Base-by-base conservation (phyloP, 495 filamentous ascomycete species). In the Penicillium arizonense region DNA sequence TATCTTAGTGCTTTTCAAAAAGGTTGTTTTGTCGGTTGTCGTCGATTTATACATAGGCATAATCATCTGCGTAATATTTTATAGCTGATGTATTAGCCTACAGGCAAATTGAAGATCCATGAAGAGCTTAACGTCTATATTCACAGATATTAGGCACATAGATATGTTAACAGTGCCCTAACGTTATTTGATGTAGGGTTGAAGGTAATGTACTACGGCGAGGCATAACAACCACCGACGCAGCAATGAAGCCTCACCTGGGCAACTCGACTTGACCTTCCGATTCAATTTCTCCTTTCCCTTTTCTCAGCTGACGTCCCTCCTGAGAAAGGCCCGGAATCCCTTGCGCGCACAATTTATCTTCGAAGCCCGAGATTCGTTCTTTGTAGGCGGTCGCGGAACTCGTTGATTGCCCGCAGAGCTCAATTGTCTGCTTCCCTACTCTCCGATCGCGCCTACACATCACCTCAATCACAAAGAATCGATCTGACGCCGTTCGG, bases 361-460 rank as follows among this genome's bases (percentile, higher is more conserved):
- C 36, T 42, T 23, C 12, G 14, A 36, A 48, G 4, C 30, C n/a
- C 34, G 18, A 35, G 26, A 24, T 37, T 44, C 20, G 35, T 47
- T 38, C 23, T 39, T 47, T 35, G 54, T 39, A 53, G 37, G 43
- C 52, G 42, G 56, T 63, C 56, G 54, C 51, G 44, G 36, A 38
- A 47, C 51, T 52, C 51, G 52, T 49, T 61, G 53, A 50, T 53
- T 56, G 56, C 58, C 58, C 62, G 62, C 58, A 59, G 49, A 61
- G 49, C 47, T 55, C 57, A 43, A 53, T 36, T 55, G 45, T 56
- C 47, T 30, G 43, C 52, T 45, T 7, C 28, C 7, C 28, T 26
- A 8, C 28, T 30, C 28, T 30, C 28, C 28, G 28, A 30, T 30
- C 28, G 28, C 28, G 28, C 23, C 23, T 24, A 24, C 28, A 30